A percentile compares a stretch with the other conserved stretches of the same genome.
phyloP scores from a whole-genome alignment of 805 yeast genomes.

The Monosporozyma aerobia region DNA sequence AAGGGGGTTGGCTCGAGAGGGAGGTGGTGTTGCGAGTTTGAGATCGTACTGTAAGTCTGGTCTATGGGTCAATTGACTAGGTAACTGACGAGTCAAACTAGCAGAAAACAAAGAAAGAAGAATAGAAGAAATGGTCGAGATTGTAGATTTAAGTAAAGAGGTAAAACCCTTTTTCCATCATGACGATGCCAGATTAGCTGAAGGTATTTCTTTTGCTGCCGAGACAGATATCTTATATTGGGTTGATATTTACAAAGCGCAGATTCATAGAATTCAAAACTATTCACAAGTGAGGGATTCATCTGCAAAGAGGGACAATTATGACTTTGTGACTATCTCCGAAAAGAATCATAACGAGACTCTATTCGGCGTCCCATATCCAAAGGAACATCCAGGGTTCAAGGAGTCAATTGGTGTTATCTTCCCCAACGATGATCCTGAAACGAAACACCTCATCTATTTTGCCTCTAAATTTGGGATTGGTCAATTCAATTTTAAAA shows the following conservation, averaged over 20 bases:
- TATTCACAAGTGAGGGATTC: not conserved
- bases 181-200: conserved; percentile 38
- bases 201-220: conserved; percentile 57
- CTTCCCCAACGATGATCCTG: conserved; percentile 41
- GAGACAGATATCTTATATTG: conserved; percentile 41
- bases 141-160: conserved; percentile 5
- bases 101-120: conserved; percentile 12
- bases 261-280: conserved; percentile 27
- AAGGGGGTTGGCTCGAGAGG: no score
- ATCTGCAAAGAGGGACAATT: conserved; percentile 28
- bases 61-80: not conserved
- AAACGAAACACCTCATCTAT: conserved; percentile 32
- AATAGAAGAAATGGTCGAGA: not conserved
- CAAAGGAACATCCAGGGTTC: conserved; percentile 3
- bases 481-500: conserved; percentile 41
- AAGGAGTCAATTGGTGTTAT: conserved; percentile 58
- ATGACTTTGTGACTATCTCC: conserved; percentile 1
- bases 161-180: conserved; percentile 16
- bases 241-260: conserved; percentile 34
- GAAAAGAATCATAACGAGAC: not conserved
- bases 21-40: not conserved
- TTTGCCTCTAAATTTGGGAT: conserved; percentile 62
- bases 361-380: conserved; percentile 25
- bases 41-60: not conserved
- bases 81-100: conserved; percentile 12